These are phyloP conservation scores for Aspergillus sp. DNA, from an alignment of 2,329 filamentous ascomycete species.

Conservation along the genomic window DNA sequence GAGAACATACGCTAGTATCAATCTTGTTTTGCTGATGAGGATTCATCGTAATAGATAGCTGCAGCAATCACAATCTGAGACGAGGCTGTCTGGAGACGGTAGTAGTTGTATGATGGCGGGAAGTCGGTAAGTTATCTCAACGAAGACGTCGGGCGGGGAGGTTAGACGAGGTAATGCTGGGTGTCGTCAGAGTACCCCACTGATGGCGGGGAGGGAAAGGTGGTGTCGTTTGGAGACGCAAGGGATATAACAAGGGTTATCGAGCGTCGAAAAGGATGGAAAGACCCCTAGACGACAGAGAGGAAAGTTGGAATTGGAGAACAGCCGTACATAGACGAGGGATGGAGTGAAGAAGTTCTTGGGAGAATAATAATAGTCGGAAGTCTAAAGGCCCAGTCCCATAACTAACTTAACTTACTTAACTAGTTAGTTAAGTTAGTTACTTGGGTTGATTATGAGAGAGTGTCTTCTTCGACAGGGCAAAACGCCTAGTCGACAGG, in stretches of 20 bases:
- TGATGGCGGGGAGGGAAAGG: conserved; percentile 10
- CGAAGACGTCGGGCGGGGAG: conserved; percentile 3
- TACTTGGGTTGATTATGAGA: background rate
- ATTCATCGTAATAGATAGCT: conserved; percentile 66
- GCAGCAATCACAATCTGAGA: conserved; percentile 4
- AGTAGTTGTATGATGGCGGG: background rate
- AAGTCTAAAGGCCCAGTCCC: background rate
- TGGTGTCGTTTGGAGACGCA: conserved; percentile 1
- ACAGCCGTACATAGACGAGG: background rate
- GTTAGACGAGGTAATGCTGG: conserved; percentile 11
- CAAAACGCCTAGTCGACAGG: too few relatives aligned
- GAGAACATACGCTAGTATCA: conserved; percentile 78
- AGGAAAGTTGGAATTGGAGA: background rate
- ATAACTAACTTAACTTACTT: too few relatives aligned
- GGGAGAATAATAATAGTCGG: background rate
- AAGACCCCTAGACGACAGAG: background rate
- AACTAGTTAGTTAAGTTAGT: too few relatives aligned
- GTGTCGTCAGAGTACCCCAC: conserved; percentile 20
- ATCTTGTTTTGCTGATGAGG: conserved; percentile 98
- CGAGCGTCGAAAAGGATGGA: background rate
- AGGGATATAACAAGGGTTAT: background rate
- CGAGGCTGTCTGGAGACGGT: background rate
- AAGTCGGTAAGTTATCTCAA: conserved; percentile 8
- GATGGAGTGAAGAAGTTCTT: background rate
- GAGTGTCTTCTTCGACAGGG: too few relatives aligned